phyloP scores from a whole-genome alignment of 1,284 basidiomycete genomes.

The Pseudozyma flocculosa region DNA sequence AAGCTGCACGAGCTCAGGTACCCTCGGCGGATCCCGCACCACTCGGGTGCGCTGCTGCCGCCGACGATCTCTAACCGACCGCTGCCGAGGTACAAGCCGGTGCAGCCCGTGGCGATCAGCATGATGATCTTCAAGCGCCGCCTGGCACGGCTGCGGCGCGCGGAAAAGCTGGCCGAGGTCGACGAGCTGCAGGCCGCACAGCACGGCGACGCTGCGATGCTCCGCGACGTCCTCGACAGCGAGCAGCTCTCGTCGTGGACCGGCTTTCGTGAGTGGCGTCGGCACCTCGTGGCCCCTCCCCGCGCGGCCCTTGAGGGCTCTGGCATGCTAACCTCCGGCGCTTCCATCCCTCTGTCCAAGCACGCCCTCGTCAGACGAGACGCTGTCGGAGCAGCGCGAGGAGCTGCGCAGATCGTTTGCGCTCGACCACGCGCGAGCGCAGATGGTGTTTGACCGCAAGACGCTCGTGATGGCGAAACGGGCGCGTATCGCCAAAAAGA shows the following conservation, averaged over 20 bases:
- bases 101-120: slow-evolving; percentile 43
- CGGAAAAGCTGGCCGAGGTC: slow-evolving; percentile 26
- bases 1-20: slow-evolving; percentile 25
- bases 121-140: slow-evolving; percentile 54
- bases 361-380: no score
- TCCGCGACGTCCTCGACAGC: slow-evolving; percentile 2
- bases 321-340: no score
- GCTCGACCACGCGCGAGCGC: slow-evolving; percentile 27
- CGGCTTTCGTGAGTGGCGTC: slow-evolving; percentile 7
- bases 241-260: background rate
- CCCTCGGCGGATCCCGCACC: slow-evolving; percentile 30
- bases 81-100: slow-evolving; percentile 52
- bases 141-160: slow-evolving; percentile 21
- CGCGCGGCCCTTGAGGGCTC: background rate
- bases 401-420: slow-evolving; percentile 22
- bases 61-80: slow-evolving; percentile 48
- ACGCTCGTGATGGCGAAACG: slow-evolving; percentile 40
- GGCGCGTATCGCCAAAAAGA: slow-evolving; percentile 29
- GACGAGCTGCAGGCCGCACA: slow-evolving; percentile 24
- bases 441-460: slow-evolving; percentile 35
- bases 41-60: slow-evolving; percentile 48
- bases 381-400: background rate
- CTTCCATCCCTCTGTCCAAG: no score
- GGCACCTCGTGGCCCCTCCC: background rate
- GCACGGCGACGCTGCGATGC: slow-evolving; percentile 1